Base-by-base conservation (phyloP, 2,329 filamentous ascomycete genomes). In the Blastomyces parvus region DNA sequence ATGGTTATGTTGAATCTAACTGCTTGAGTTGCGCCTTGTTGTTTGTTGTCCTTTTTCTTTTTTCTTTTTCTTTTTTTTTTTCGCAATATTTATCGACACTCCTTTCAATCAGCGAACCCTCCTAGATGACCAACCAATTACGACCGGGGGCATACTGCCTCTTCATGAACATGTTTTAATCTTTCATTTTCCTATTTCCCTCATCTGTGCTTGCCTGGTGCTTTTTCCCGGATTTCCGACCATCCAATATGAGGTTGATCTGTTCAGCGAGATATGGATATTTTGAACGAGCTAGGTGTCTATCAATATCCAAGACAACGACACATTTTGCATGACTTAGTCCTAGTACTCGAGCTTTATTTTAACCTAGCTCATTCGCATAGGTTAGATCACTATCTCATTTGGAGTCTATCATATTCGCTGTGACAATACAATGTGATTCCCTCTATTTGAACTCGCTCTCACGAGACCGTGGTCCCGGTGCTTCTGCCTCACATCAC, bases 121-220 rank as follows among this genome's bases (percentile, higher is more conserved):
- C 14, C 22, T 22, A 36, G 40, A 33, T 48, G 42, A 46, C 25
- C 25, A 36, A 42, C 11, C n/a, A 36, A 59, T 59, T n/a, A 59
- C 14, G 58, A 59, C 42, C 25, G 36, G 14, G 27, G 38, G 17
- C 42, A n/a, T 59, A 27, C 42, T 46, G 42, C 36, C 38, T 13
- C 27, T 59, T 59, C 27, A 59, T 27, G 58, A 59, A 42, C 42
- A 59, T 59, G 58, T 59, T 59, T 59, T 48, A 22, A 30, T 48
- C 42, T 42, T 22, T 17, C 40, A 44, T 48, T 48, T 38, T 36
- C 25, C 48, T 46, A 19, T 59, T 46, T 59, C 11, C 13, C 33
- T 48, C 44, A 25, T 48, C 44, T 27, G 7, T 42, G 27, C 44
- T 19, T 58, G 9, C 42, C 27, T 22, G 53, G 7, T n/a, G 53